phyloP scores from a whole-genome alignment of 352 stramenopile genomes.

The Globisporangium nodosum region DNA sequence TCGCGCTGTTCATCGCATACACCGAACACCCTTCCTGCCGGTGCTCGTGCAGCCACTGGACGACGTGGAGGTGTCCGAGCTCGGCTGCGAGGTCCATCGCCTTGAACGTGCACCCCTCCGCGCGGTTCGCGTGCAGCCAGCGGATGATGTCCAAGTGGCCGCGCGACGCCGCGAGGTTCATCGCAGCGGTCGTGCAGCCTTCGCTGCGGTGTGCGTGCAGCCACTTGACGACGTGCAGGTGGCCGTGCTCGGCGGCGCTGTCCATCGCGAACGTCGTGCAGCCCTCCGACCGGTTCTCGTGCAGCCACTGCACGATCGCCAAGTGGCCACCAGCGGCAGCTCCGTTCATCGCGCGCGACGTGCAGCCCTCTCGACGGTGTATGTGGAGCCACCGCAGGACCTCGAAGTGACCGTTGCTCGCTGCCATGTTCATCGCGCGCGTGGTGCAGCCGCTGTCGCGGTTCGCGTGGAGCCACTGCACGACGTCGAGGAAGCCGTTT shows the following conservation, averaged over 20 bases:
- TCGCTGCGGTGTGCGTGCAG: background rate
- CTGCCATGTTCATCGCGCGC: background rate
- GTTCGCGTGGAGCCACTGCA: slow-evolving; percentile 6
- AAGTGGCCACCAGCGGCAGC: background rate
- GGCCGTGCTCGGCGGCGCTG: background rate
- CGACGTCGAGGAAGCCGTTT: background rate
- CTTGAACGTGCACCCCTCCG: background rate
- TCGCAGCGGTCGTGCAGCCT: slow-evolving; percentile 1
- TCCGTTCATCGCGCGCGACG: background rate
- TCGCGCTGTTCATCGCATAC: background rate
- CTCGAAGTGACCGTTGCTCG: background rate
- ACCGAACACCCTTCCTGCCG: slow-evolving; percentile 1
- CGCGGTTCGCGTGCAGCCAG: background rate
- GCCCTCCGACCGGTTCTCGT: background rate
- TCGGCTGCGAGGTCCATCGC: slow-evolving; percentile 2
- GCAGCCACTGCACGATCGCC: background rate
- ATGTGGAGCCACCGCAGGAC: slow-evolving; percentile 5
- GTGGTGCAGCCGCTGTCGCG: background rate
- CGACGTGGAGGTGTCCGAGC: background rate
- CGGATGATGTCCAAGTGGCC: background rate
- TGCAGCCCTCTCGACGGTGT: slow-evolving; percentile 1
- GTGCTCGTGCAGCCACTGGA: background rate
- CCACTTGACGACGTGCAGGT: background rate
- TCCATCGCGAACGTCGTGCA: slow-evolving; percentile 2
- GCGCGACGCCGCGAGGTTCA: slow-evolving; percentile 1